Evolutionary conservation across 495 filamentous ascomycete species (phyloP).

Genomic region (Neurospora africana): DNA sequence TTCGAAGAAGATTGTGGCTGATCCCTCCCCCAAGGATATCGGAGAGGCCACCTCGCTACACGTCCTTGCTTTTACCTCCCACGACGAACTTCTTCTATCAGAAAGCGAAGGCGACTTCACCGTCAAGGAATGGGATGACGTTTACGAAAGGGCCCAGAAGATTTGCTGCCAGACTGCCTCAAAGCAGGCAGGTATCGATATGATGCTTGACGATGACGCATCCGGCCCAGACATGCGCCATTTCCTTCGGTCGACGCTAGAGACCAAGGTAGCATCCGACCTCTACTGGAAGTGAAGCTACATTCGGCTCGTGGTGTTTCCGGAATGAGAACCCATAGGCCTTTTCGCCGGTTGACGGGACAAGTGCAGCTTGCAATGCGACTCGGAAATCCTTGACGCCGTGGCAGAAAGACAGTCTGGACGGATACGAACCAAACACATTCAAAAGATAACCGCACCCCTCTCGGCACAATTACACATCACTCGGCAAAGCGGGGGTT

Average conservation of each 20-base stretch:
- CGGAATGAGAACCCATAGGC: background rate
- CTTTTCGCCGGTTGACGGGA: background rate
- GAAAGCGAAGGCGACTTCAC: slow-evolving; percentile 77
- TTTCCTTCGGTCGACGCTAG: slow-evolving; percentile 55
- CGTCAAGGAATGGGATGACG: slow-evolving; percentile 64
- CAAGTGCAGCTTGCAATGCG: background rate
- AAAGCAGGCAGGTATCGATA: slow-evolving; percentile 37
- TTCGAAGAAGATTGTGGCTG: slow-evolving; percentile 31
- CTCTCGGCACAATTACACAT: background rate
- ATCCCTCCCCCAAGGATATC: slow-evolving; percentile 47
- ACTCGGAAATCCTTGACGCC: background rate
- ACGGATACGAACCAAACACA: background rate
- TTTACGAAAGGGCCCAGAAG: slow-evolving; percentile 50
- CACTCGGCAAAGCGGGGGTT: background rate
- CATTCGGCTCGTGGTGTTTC: background rate
- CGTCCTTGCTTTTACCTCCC: slow-evolving; percentile 65
- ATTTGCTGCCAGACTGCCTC: slow-evolving; percentile 45
- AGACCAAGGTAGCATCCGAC: slow-evolving; percentile 46
- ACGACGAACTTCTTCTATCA: slow-evolving; percentile 61
- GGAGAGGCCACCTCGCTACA: slow-evolving; percentile 57
- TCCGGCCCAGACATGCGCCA: slow-evolving; percentile 38
- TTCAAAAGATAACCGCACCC: background rate
- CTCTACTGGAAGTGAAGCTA: slow-evolving; percentile 48
- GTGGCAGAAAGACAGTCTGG: background rate
- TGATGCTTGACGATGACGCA: slow-evolving; percentile 30